A percentile compares a stretch with the other conserved stretches of the same genome.
Conservation (phyloP, 1,284 basidiomycete species). For the Peniophora sp. region DNA sequence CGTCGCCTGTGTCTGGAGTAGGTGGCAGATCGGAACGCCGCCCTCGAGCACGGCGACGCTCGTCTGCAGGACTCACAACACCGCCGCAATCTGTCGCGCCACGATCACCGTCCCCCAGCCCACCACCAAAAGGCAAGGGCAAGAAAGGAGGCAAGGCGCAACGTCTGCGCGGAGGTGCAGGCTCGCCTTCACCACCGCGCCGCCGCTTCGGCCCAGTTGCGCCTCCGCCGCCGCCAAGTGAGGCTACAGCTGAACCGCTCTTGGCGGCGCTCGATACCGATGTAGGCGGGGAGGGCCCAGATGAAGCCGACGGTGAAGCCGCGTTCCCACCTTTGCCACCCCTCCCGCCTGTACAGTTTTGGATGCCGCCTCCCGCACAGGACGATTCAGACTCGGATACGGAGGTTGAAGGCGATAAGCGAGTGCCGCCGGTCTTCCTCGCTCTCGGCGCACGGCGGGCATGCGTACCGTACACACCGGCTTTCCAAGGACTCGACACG, state of each 20-base stretch:
- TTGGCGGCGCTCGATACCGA: background rate
- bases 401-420: background rate
- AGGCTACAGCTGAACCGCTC: background rate
- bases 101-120: constrained; percentile 3
- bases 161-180: background rate
- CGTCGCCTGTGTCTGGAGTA: constrained; percentile 4
- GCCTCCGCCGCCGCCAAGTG: background rate
- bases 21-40: background rate
- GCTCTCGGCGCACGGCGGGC: constrained; percentile 13
- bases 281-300: background rate
- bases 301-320: background rate
- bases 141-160: background rate
- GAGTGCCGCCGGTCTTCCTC: constrained; percentile 11
- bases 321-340: constrained; percentile 9
- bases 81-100: constrained; percentile 5
- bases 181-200: background rate
- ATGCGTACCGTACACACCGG: constrained; percentile 13
- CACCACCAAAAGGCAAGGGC: background rate
- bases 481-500: constrained; percentile 12
- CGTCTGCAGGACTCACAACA: constrained; percentile 7
- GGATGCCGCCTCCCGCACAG: constrained; percentile 10
- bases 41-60: background rate
- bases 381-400: background rate
- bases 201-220: constrained; percentile 2
- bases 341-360: constrained; percentile 13